Evolutionary conservation across 345 rosid species (phyloP), one percentile per base, ranked within the genome.

Genomic region (Syzygium grande): DNA sequence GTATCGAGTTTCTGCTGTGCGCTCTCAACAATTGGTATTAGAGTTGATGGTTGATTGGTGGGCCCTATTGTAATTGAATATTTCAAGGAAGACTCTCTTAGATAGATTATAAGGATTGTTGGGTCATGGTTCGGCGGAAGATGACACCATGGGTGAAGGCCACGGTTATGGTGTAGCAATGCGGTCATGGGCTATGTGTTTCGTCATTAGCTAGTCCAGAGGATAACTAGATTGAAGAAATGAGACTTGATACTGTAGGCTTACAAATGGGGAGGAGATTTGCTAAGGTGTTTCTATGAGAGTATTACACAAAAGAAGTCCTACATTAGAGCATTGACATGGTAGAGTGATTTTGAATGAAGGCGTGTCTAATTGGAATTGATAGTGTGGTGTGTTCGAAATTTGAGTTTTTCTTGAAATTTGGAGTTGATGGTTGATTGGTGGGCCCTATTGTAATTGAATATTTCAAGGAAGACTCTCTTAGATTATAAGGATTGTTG

Each of bases 51-150:
- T 73, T 38, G 49, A 73, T 84, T 49, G 54, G 52, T 51, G 9
- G 34, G 11, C 0, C 25, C 1, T 3, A 16, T 16, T 1, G 34
- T 16, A 14, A 1, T 51, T 11, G 23, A 6, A 73, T 34, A 5
- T 19, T 30, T 73, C 27, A 73, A 73, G 8, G 49, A 73, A 73
- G 3, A 73, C 5, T 6, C 23, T 38, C 14, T 4, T 25, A 11
- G n/a, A 10, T 25, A 11, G n/a, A 10, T 4, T 58, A 12, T 34
- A 13, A 21, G 27, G 41, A 3, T 38, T 73, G 25, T 21, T 1
- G 3, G 13, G 15, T 73, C 49, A 1, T 73, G 27, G 8, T 21
- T 41, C 15, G 15, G 43, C 27, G 6, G 4, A 61, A 61, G 38
- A n/a, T 13, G 5, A 61, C n/a, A n/a, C 0, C 5, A 11, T 14